Evolutionary conservation across 805 yeast genomes (phyloP), one percentile per base, ranked within the genome.

Genomic region (Monosporozyma servazzii): DNA sequence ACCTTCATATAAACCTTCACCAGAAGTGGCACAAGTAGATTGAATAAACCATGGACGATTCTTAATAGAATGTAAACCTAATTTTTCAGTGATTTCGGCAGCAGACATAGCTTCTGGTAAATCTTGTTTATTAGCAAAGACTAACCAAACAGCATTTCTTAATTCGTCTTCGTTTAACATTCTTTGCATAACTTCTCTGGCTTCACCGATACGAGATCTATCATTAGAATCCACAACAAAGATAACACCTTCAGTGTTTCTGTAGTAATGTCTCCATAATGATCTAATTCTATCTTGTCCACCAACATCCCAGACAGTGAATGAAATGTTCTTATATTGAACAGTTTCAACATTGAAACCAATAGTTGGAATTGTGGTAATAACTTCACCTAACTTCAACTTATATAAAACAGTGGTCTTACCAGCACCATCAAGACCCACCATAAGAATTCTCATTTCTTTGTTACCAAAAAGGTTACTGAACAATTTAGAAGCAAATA

Each of bases 11-110:
- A 89, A 79, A 79, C 98, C 98, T 73, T 90, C 97, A 77, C 98
- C 99, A 57, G 98, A 87, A 62, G 98, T 93, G 63, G 99, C 99
- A 78, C 98, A 90, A 57, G 98, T 88, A 62, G 99, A 89, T 78
- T 91, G 97, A 71, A 93, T 91, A 78, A 87, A 91, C 99, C 99
- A 93, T 68, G 96, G 96, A 77, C 98, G 88, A 79, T 90, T 96
- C 79, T 96, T 86, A 73, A 93, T 86, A 52, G 96, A 88, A 73
- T 90, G 96, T 70, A 91, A 84, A 59, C 96, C 97, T 68, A 91
- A 81, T 76, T 88, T 89, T 76, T 89, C 96, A 64, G 97, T 89
- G 72, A 91, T 87, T 78, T 91, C 98, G 59, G 96, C 96, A 60
- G 98, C 96, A 72, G 88, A 87, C 97, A 91, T 90, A 64, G 98